These are phyloP conservation scores for Scenedesmus sp. DNA, from an alignment of 163 green algal genomes.

Conservation along the genomic window DNA sequence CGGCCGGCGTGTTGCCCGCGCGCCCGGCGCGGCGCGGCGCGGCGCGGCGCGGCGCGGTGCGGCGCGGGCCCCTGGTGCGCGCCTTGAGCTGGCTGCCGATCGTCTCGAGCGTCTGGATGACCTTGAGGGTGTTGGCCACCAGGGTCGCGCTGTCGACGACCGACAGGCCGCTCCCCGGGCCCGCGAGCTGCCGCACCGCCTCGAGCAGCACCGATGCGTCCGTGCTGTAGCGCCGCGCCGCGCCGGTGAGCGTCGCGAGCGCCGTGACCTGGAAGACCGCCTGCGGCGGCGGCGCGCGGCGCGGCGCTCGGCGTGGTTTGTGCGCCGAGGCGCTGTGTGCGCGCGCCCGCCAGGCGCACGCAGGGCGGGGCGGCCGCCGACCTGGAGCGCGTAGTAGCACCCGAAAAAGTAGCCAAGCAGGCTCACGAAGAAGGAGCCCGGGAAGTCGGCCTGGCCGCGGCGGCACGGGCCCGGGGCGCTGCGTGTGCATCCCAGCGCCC, in stretches of 20 bases:
- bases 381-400: constrained; percentile 60
- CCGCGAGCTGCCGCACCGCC: constrained; percentile 64
- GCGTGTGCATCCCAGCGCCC: too few species aligned
- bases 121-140: constrained; percentile 66
- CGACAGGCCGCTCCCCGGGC: constrained; percentile 25
- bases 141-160: constrained; percentile 61
- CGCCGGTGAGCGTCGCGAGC: not conserved
- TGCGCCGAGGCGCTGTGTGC: not conserved
- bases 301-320: too few species aligned
- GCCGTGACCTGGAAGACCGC: constrained; percentile 29
- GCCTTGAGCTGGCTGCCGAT: constrained; percentile 49
- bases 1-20: too few species aligned
- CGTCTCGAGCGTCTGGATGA: constrained; percentile 57
- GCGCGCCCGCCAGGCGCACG: too few species aligned
- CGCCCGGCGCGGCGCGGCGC: too few species aligned
- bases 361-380: not conserved
- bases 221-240: constrained; percentile 59
- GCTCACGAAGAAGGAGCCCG: constrained; percentile 46
- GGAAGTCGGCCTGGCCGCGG: constrained; percentile 36
- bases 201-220: constrained; percentile 64
- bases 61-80: not conserved
- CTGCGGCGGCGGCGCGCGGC: constrained; percentile 10
- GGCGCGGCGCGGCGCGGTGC: too few species aligned
- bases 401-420: constrained; percentile 53
- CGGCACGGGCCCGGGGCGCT: too few species aligned